A percentile compares a stretch with the other conserved stretches of the same genome.
phyloP scores from a whole-genome alignment of 2,329 filamentous ascomycete species.

The Dryadomyces quercivorus region DNA sequence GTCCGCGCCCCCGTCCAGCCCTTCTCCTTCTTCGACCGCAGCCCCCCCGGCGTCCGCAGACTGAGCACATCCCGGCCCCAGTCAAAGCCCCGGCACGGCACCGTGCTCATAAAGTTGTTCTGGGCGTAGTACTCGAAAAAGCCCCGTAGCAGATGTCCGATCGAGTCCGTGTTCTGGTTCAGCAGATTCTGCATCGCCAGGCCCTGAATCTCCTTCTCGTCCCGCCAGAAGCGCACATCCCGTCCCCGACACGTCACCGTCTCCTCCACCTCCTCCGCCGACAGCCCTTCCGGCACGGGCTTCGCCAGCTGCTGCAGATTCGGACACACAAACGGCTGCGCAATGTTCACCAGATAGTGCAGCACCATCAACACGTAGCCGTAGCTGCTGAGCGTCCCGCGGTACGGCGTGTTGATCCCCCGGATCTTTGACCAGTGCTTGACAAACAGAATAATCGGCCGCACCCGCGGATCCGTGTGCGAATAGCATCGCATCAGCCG shows the following conservation, averaged over 20 bases:
- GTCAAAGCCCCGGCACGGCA: slow-evolving; percentile 50
- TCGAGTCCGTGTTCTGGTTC: slow-evolving; percentile 54
- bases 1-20: slow-evolving; percentile 80
- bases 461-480: slow-evolving; percentile 63
- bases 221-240: slow-evolving; percentile 65
- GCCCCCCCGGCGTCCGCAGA: slow-evolving; percentile 57
- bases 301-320: slow-evolving; percentile 59
- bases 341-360: slow-evolving; percentile 79
- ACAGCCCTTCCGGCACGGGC: slow-evolving; percentile 24
- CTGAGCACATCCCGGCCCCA: slow-evolving; percentile 75
- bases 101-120: slow-evolving; percentile 37
- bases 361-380: slow-evolving; percentile 88
- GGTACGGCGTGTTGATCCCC: slow-evolving; percentile 77
- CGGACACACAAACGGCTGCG: slow-evolving; percentile 66
- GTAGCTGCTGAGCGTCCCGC: slow-evolving; percentile 77
- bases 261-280: slow-evolving; percentile 25
- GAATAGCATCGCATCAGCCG: slow-evolving; percentile 73
- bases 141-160: slow-evolving; percentile 62
- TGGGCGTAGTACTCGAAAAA: slow-evolving; percentile 85
- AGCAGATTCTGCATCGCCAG: slow-evolving; percentile 47
- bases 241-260: slow-evolving; percentile 46
- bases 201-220: slow-evolving; percentile 55
- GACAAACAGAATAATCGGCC: slow-evolving; percentile 69
- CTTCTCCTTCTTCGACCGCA: slow-evolving; percentile 63
- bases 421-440: slow-evolving; percentile 84